Conservation (phyloP, 495 filamentous ascomycete genomes). For the Penicillium antarcticum region DNA sequence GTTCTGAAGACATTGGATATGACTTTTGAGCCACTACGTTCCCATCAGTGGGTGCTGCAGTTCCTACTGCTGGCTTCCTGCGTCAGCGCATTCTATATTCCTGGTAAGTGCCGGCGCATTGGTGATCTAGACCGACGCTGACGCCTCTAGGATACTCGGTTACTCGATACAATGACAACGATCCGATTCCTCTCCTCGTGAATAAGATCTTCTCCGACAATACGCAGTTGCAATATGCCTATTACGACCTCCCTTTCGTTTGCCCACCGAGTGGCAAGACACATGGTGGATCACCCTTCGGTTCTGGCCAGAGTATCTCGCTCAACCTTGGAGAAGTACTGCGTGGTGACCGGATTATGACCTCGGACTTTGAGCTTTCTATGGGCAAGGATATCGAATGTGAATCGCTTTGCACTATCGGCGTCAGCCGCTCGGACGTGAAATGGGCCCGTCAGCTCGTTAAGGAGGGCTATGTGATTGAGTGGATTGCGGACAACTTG, state of each 20-base stretch:
- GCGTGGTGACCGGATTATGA: slow-evolving; percentile 85
- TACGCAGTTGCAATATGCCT: slow-evolving; percentile 90
- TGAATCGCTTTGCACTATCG: slow-evolving; percentile 67
- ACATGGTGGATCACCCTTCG: slow-evolving; percentile 66
- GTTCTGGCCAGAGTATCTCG: slow-evolving; percentile 77
- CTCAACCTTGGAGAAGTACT: slow-evolving; percentile 93
- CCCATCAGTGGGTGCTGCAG: slow-evolving; percentile 31
- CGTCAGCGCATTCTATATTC: slow-evolving; percentile 71
- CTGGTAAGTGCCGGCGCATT: slow-evolving; percentile 47
- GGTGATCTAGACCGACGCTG: slow-evolving; percentile 6
- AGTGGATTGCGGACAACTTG: slow-evolving; percentile 96
- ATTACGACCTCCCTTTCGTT: slow-evolving; percentile 89
- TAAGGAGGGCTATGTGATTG: slow-evolving; percentile 79
- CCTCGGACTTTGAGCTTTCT: slow-evolving; percentile 79
- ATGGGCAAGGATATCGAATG: slow-evolving; percentile 81
- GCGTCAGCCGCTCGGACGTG: slow-evolving; percentile 62
- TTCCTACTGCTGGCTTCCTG: slow-evolving; percentile 39
- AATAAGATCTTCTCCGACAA: slow-evolving; percentile 96
- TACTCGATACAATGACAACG: slow-evolving; percentile 74
- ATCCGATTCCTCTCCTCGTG: slow-evolving; percentile 82
- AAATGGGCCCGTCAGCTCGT: slow-evolving; percentile 73
- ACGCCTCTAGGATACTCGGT: slow-evolving; percentile 65
- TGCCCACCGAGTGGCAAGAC: slow-evolving; percentile 74
- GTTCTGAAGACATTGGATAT: slow-evolving; percentile 26
- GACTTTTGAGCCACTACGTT: slow-evolving; percentile 19